phyloP scores from a whole-genome alignment of 345 rosid genomes.

The Murraya koenigii region DNA sequence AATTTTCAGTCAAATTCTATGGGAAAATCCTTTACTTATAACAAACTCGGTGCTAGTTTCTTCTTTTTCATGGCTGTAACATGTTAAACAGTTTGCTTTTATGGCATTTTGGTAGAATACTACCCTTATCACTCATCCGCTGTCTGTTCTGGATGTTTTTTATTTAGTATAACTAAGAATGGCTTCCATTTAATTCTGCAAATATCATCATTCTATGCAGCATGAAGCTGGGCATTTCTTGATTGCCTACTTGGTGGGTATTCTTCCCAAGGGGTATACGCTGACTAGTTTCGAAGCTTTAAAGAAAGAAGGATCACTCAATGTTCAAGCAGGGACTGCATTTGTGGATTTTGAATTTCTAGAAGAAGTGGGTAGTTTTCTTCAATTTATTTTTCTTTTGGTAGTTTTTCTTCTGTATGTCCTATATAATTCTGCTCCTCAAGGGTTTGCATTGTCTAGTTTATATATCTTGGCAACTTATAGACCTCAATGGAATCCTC shows the following conservation, averaged over 20 bases:
- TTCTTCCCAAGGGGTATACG: conserved; percentile 77
- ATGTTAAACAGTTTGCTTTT: background rate
- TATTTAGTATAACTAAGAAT: background rate
- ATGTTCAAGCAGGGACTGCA: conserved; percentile 89
- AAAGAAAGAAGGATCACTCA: conserved; percentile 84
- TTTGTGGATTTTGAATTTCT: conserved; percentile 88
- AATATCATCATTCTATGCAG: conserved; percentile 33
- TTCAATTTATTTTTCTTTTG: background rate
- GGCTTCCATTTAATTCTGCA: background rate
- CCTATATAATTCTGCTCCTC: no score
- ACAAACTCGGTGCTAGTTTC: background rate
- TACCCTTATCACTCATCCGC: background rate
- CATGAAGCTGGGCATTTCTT: conserved; percentile 99
- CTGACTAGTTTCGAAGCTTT: conserved; percentile 78
- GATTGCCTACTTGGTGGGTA: conserved; percentile 78
- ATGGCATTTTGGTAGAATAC: background rate
- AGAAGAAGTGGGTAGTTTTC: conserved; percentile 58
- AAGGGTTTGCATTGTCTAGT: no score
- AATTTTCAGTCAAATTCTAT: background rate
- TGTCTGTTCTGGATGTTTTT: no score
- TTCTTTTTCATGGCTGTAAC: background rate
- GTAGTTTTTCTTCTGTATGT: background rate
- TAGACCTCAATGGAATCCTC: no score
- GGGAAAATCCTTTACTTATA: background rate
- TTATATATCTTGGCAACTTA: no score